Evolutionary conservation across 2,329 filamentous ascomycete genomes (phyloP).

Genomic region (Penicillium sp.): DNA sequence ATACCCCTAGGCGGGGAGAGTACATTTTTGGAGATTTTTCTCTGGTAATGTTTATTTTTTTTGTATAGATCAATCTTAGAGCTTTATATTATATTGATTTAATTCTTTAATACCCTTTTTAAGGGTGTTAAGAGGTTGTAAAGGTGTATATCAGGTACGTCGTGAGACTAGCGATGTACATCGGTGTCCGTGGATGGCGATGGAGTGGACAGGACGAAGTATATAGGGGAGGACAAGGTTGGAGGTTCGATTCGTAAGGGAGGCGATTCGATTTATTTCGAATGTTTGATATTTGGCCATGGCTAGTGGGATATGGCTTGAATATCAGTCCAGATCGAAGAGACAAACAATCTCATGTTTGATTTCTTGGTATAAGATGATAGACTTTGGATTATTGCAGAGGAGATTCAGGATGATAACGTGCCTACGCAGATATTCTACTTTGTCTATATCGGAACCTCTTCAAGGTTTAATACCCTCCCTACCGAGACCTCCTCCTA

Average conservation of each 20-base stretch:
- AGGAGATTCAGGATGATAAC: background rate
- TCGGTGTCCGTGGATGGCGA: background rate
- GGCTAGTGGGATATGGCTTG: no score
- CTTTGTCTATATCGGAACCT: background rate
- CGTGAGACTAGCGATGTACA: background rate
- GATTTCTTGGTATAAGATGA: constrained; percentile 7
- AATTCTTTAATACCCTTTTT: no score
- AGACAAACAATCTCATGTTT: background rate
- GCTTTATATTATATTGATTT: no score
- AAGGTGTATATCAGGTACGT: no score
- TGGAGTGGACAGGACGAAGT: background rate
- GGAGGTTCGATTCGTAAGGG: background rate
- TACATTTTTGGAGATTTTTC: no score
- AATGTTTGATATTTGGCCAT: no score
- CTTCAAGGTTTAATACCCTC: background rate
- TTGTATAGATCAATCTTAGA: no score
- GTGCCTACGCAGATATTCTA: background rate
- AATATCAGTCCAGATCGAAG: no score
- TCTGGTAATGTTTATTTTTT: no score
- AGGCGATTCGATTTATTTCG: background rate
- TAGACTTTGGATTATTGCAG: constrained; percentile 4
- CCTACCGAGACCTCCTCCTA: background rate
- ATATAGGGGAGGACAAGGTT: background rate
- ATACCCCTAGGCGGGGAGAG: no score
- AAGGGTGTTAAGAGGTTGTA: no score